phyloP scores from a whole-genome alignment of 495 filamentous ascomycete species.

The Peziza echinospora region DNA sequence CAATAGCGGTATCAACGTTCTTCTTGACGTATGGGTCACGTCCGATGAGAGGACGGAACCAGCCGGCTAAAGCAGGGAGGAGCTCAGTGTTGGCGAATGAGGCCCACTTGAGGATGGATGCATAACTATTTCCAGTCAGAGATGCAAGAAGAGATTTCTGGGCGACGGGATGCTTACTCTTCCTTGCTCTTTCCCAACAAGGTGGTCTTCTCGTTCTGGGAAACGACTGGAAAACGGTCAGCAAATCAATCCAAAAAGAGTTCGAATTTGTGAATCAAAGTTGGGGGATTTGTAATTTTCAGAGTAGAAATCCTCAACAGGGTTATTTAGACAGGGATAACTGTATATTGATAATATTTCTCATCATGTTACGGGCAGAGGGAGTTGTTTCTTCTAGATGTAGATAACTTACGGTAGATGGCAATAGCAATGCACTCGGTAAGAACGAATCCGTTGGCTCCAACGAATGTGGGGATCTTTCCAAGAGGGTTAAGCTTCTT shows the following conservation, averaged over 20 bases:
- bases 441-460: slow-evolving; percentile 75
- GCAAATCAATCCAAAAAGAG: too few relatives aligned
- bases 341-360: slow-evolving; percentile 44
- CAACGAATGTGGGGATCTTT: slow-evolving; percentile 80
- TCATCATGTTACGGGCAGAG: too few relatives aligned
- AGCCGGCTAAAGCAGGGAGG: slow-evolving; percentile 47
- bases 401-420: slow-evolving; percentile 66
- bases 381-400: too few relatives aligned
- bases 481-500: slow-evolving; percentile 66
- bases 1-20: slow-evolving; percentile 56
- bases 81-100: slow-evolving; percentile 78
- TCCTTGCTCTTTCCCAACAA: slow-evolving; percentile 99
- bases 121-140: slow-evolving; percentile 34
- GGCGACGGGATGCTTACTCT: slow-evolving; percentile 37
- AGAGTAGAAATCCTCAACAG: slow-evolving; percentile 40
- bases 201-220: slow-evolving; percentile 99
- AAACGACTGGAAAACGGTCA: slow-evolving; percentile 68
- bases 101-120: slow-evolving; percentile 93
- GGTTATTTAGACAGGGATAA: slow-evolving; percentile 98
- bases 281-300: slow-evolving; percentile 29
- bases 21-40: slow-evolving; percentile 91
- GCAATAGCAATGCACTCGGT: slow-evolving; percentile 84
- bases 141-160: not conserved
- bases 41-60: slow-evolving; percentile 79
- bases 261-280: too few relatives aligned